Evolutionary conservation across 1,284 basidiomycete species (phyloP), one percentile per base, ranked within the genome.

Genomic region (Austropuccinia psidii): DNA sequence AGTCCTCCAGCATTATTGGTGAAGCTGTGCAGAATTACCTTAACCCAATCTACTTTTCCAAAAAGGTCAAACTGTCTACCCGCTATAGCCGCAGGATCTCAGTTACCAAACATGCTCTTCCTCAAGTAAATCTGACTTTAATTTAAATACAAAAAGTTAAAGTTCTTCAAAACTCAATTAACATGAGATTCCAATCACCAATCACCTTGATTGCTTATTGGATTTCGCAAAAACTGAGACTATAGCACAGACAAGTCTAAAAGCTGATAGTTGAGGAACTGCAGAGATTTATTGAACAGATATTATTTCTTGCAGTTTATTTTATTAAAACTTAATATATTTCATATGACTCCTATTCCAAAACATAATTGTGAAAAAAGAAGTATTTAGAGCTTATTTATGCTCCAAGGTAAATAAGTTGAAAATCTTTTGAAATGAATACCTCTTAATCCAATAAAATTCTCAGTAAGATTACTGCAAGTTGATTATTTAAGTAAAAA

Each of bases 251-350:
- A 95, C 87, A 50, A 96, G 84, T 6, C 88, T 85, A 75, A 91
- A 89, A 0, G 77, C 74, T 4, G 77, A 61, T 1, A 74, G 50
- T 29, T 45, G 41, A 76, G 72, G 35, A 76, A 66, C 19, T 58
- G 66, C 86, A 24, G 94, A 85, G 49, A 94, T 86, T 1, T 87
- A 83, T n/a, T 95, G 89, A 58, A 98, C 86, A 24, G 98, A 86
- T 76, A 92, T 91, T 77, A 99, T 87, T n/a, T 87, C 92, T 80
- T 98, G 93, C 79, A 97, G 91, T 79, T 93, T 90, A 83, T 98
- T 96, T 1, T 88, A 84, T 0, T 88, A 86, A 77, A 88, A 84
- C 78, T 92, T 90, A 78, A 87, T 88, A 79, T 97, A 94, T 19
- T 93, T 87, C 1, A 89, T 86, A 33, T 97, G 84, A 0, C 93